A percentile compares a stretch with the other conserved stretches of the same genome.
Evolutionary conservation across 805 yeast species (phyloP).

Genomic region (Metschnikowia orientalis): DNA sequence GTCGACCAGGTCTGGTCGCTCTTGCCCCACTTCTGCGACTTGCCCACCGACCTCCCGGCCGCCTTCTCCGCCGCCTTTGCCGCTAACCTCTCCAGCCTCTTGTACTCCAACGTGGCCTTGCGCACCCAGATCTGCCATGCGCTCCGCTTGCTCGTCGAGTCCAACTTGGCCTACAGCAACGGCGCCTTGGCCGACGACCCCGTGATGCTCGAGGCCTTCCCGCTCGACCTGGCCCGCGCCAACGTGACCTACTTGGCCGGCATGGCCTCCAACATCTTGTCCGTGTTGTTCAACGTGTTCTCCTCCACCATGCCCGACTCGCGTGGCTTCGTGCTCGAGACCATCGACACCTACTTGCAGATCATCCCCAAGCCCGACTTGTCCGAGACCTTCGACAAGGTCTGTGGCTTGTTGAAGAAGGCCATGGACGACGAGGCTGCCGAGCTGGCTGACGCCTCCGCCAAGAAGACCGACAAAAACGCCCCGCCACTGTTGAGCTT

Average conservation of each 20-base stretch:
- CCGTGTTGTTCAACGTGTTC: conserved; percentile 88
- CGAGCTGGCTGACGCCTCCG: conserved; percentile 29
- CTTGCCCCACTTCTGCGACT: conserved; percentile 82
- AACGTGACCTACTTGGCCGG: conserved; percentile 61
- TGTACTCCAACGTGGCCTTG: conserved; percentile 70
- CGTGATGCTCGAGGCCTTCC: conserved; percentile 57
- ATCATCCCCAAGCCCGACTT: conserved; percentile 67
- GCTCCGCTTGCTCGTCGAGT: conserved; percentile 70
- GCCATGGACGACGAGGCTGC: conserved; percentile 51
- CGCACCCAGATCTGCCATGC: conserved; percentile 84
- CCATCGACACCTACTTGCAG: conserved; percentile 75
- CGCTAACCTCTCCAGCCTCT: conserved; percentile 60
- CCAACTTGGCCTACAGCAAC: conserved; percentile 58
- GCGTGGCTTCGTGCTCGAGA: conserved; percentile 79
- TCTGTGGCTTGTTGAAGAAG: conserved; percentile 70
- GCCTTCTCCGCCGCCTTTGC: conserved; percentile 78
- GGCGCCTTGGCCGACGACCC: conserved; percentile 56
- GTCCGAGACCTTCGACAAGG: conserved; percentile 74
- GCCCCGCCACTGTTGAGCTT: conserved; percentile 54
- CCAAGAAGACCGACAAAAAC: conserved; percentile 20
- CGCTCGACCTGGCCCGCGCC: conserved; percentile 49
- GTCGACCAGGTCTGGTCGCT: conserved; percentile 91
- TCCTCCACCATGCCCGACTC: conserved; percentile 83
- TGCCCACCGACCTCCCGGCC: conserved; percentile 66
- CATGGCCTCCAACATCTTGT: conserved; percentile 69